Percentiles rank a stretch among this genome's conserved stretches.
These are phyloP conservation scores for Lumnitzera racemosa DNA, from an alignment of 345 rosid genomes.

Conservation along the genomic window DNA sequence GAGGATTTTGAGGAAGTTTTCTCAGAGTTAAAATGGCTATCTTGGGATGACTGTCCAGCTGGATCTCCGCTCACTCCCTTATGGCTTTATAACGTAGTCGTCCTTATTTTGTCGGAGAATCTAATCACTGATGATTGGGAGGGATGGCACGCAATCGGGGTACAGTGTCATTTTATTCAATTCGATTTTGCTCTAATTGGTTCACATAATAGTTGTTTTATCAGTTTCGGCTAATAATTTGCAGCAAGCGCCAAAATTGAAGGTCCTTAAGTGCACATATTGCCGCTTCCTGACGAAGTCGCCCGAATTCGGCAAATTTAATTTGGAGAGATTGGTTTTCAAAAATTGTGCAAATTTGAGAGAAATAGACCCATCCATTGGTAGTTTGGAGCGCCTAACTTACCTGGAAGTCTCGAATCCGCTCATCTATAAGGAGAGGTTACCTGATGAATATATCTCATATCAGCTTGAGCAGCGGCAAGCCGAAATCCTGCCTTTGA, in stretches of 20 bases:
- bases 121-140: neutral
- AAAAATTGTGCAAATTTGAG: neutral
- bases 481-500: no score
- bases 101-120: neutral
- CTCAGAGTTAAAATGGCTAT: conserved; percentile 15
- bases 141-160: conserved; percentile 5
- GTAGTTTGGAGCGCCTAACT: neutral
- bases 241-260: neutral
- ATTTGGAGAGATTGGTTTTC: conserved; percentile 2
- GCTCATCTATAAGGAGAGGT: no score
- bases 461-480: no score
- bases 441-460: no score
- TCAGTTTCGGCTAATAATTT: neutral
- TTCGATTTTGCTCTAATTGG: no score
- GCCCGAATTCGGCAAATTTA: neutral
- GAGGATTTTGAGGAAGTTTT: conserved; percentile 5
- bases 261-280: neutral
- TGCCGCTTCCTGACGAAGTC: neutral
- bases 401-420: no score
- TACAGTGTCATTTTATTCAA: neutral
- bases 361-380: neutral
- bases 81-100: conserved; percentile 2
- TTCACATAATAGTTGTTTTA: neutral
- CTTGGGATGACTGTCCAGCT: conserved; percentile 5
- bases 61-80: conserved; percentile 2